Evolutionary conservation across 306 rosid species (phyloP).

Genomic region (Herpetospermum pedunculosum): DNA sequence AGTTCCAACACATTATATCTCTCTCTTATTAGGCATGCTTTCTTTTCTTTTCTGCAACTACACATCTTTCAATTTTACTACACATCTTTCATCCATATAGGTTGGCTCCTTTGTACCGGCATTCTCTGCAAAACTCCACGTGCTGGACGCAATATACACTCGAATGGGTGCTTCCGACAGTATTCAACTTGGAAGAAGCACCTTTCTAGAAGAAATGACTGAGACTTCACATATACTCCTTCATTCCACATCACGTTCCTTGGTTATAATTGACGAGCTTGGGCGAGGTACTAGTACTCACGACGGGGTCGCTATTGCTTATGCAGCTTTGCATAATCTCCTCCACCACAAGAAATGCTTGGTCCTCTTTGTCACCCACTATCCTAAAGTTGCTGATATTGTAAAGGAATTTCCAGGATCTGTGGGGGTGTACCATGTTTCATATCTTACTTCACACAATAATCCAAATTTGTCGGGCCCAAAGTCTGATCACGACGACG

Average conservation of each 20-base stretch:
- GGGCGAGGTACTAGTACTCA: slow-evolving; percentile 98
- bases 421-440: slow-evolving; percentile 70
- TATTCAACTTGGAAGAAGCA: slow-evolving; percentile 88
- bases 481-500: slow-evolving; percentile 37
- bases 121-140: slow-evolving; percentile 68
- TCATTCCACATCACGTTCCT: slow-evolving; percentile 51
- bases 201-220: slow-evolving; percentile 81
- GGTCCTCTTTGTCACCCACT: slow-evolving; percentile 91
- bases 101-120: slow-evolving; percentile 96
- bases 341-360: slow-evolving; percentile 53
- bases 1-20: not conserved
- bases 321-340: slow-evolving; percentile 72
- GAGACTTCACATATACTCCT: slow-evolving; percentile 75
- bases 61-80: not conserved
- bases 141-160: slow-evolving; percentile 74
- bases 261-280: slow-evolving; percentile 87
- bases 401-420: slow-evolving; percentile 57
- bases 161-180: slow-evolving; percentile 98
- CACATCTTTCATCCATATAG: slow-evolving; percentile 24
- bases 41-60: slow-evolving; percentile 7
- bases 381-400: slow-evolving; percentile 63
- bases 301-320: slow-evolving; percentile 86
- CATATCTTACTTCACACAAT: slow-evolving; percentile 58
- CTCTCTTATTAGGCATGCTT: not conserved
- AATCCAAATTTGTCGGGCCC: slow-evolving; percentile 8